Percentiles rank a stretch among this genome's conserved stretches.
Conservation (phyloP, 768 basidiomycete genomes). For the Scleroderma bovista region DNA sequence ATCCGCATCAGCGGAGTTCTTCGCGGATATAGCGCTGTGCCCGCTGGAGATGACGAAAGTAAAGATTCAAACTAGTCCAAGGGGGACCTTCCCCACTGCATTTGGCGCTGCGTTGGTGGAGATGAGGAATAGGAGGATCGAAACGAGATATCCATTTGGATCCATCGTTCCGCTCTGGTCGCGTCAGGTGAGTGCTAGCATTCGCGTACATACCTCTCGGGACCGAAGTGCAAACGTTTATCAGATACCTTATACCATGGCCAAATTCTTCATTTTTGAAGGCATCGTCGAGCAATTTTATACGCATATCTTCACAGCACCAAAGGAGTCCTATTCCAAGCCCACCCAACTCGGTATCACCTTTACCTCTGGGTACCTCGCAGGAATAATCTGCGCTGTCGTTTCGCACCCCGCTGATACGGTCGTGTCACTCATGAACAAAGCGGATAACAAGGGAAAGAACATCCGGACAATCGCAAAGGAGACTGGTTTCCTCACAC, state of each 20-base stretch:
- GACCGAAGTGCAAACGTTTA: background rate
- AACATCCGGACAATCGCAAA: constrained; percentile 59
- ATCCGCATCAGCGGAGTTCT: constrained; percentile 92
- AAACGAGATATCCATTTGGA: constrained; percentile 82
- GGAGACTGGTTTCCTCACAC: constrained; percentile 58
- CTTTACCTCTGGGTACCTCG: constrained; percentile 87
- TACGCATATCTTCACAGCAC: constrained; percentile 76
- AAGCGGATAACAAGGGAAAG: constrained; percentile 82
- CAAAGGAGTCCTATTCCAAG: constrained; percentile 76
- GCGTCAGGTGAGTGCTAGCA: constrained; percentile 54
- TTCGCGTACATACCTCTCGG: background rate
- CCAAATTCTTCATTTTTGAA: constrained; percentile 97
- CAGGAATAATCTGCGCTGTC: constrained; percentile 92
- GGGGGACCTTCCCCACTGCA: constrained; percentile 70
- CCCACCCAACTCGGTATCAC: constrained; percentile 85
- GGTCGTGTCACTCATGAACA: constrained; percentile 89
- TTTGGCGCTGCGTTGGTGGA: constrained; percentile 67
- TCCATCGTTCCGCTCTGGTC: constrained; percentile 85
- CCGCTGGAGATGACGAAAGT: constrained; percentile 93
- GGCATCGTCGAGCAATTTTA: constrained; percentile 84
- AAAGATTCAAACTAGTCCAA: constrained; percentile 77
- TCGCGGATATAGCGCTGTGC: constrained; percentile 94
- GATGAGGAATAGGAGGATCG: constrained; percentile 60
- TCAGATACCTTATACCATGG: constrained; percentile 97
- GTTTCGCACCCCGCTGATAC: constrained; percentile 98